Conservation (phyloP, 331 rosid species). For the Quercus lobata region DNA sequence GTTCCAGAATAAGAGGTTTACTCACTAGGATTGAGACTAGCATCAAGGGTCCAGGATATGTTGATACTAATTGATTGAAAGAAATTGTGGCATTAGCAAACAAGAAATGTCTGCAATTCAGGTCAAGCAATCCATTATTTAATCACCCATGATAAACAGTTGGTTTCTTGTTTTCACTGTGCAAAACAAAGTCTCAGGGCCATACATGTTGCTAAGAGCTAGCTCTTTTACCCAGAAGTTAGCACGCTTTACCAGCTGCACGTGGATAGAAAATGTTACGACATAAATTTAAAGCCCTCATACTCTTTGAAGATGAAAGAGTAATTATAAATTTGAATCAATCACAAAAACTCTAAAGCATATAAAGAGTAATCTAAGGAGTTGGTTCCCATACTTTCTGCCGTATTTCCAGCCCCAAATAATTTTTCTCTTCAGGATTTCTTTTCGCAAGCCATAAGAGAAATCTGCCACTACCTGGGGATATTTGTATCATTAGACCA, state of each 20-base stretch:
- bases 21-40: conserved; percentile 85
- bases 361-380: conserved; percentile 15
- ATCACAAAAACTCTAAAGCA: conserved; percentile 18
- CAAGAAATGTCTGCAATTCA: conserved; percentile 68
- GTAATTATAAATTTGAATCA: conserved; percentile 12
- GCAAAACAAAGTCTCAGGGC: conserved; percentile 21
- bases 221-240: conserved; percentile 78
- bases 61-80: conserved; percentile 56
- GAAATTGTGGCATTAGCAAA: conserved; percentile 81
- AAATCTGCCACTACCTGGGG: conserved; percentile 81
- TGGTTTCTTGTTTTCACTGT: conserved; percentile 4
- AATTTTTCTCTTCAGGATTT: conserved; percentile 52
- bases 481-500: conserved; percentile 19
- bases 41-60: conserved; percentile 81
- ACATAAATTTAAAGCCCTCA: neutral
- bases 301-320: conserved; percentile 8
- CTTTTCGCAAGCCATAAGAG: conserved; percentile 80
- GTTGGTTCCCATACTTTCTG: conserved; percentile 44
- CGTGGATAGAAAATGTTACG: conserved; percentile 2
- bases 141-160: neutral
- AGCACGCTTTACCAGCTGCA: conserved; percentile 87
- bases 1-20: conserved; percentile 11
- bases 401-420: conserved; percentile 85
- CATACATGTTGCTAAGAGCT: conserved; percentile 69
- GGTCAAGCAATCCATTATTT: conserved; percentile 15